A percentile compares a stretch with the other conserved stretches of the same genome.
Evolutionary conservation across 306 rosid genomes (phyloP).

Genomic region (Gastrolobium bilobum): DNA sequence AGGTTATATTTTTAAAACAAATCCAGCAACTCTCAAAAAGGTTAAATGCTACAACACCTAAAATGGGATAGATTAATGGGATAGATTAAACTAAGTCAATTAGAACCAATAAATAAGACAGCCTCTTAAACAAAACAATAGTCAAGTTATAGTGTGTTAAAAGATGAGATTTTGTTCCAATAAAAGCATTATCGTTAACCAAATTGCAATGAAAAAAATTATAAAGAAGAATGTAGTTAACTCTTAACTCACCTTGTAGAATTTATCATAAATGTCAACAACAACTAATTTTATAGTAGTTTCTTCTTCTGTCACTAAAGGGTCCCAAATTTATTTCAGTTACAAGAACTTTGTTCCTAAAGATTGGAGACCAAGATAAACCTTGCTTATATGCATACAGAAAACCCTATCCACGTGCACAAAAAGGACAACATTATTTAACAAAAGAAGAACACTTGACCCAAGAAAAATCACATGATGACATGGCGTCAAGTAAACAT

Average conservation of each 20-base stretch:
- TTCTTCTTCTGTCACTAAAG: not conserved
- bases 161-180: slow-evolving; percentile 22
- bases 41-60: not conserved
- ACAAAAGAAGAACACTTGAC: slow-evolving; percentile 25
- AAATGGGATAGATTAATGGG: not conserved
- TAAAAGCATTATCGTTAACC: not conserved
- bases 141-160: not conserved
- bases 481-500: not conserved
- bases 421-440: slow-evolving; percentile 16
- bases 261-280: not conserved
- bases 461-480: not conserved
- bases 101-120: slow-evolving; percentile 5
- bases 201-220: not conserved
- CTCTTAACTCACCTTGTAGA: not conserved
- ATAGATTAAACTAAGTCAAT: not conserved
- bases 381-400: not conserved
- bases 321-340: slow-evolving; percentile 5
- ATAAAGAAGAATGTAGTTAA: not conserved
- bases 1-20: not conserved
- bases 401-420: slow-evolving; percentile 13
- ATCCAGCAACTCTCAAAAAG: not conserved
- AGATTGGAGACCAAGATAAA: not conserved
- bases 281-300: not conserved
- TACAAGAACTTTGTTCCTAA: not conserved
- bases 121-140: slow-evolving; percentile 3